Base-by-base conservation (phyloP, 768 basidiomycete species). In the Suillus placidus region DNA sequence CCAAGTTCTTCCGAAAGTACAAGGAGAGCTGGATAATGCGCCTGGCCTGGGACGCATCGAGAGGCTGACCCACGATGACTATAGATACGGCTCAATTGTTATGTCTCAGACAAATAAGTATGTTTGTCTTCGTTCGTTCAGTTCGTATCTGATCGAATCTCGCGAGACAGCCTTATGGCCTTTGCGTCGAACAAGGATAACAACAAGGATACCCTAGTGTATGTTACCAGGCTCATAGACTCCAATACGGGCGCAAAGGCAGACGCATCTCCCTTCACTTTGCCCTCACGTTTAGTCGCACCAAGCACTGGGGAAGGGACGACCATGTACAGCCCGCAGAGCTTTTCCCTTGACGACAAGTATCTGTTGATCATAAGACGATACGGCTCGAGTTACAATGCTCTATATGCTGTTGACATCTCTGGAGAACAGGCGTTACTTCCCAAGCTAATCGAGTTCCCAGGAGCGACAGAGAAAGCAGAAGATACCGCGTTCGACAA, bases 161-260 rank as follows among this genome's bases (percentile, higher is more conserved):
- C 49, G 51, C 45, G 69, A 42, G 32, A 35, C 54, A 81, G 79
- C 54, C 51, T 82, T n/a, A 72, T 81, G 69, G 71, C 78, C 3
- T 82, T 79, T 66, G 67, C 72, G 37, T 82, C 79, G 32, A 81
- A 82, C 71, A 81, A 81, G 67, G 81, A 79, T 61, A 80, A 80
- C 43, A 70, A 73, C 42, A 74, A 69, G 1, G 80, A 81, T 66
- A 77, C 78, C 43, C 71, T 82, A 13, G 74, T 76, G 26, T 82
- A 81, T 68, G 54, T 76, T 62, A 70, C 80, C 32, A 69, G 65
- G 47, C 70, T 81, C 60, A 60, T 65, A 35, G 70, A 68, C 61
- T 80, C 80, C 4, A 65, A 75, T 26, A 77, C 78, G 0, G 75
- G 74, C 34, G 76, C 79, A 32, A 68, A 66, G 43, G 37, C 62